Evolutionary conservation across 2,329 filamentous ascomycete genomes (phyloP), one percentile per base, ranked within the genome.

Genomic region (Colletotrichum sp.): DNA sequence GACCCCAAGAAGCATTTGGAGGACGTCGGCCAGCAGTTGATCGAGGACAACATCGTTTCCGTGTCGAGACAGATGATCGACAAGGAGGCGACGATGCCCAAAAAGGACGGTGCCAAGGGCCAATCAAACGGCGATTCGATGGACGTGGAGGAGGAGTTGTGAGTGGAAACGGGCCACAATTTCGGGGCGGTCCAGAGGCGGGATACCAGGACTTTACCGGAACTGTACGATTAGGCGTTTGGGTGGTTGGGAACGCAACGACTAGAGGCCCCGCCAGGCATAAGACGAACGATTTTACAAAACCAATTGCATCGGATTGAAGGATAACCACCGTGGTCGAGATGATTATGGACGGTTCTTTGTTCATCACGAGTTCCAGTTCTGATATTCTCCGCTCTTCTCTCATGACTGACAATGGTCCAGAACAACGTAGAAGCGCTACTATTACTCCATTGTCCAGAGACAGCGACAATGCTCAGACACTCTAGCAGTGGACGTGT

Each of bases 31-130:
- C 96, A 98, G 87, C 93, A 98, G 84, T 91, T 99, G 79, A 99
- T 99, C 82, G 98, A 99, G 88, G 97, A 99, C 91, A 99, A 99
- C 87, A 99, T 99, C 79, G 97, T 99, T 15, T 95, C 96, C 5
- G 96, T 99, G n/a, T 98, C 96, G 79, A 91, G 96, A 84, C 97
- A 99, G 86, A 98, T 99, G 96, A 99, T 99, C 82, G 97, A 99
- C 88, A 99, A 99, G 88, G 97, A 99, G 86, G 97, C 97, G 5
- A 97, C 96, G 7, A 95, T 98, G 86, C 95, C 96, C 24, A 93
- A 92, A 84, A 93, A 93, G 86, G 90, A 94, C 76, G 83, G 82
- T 39, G 82, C 88, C 49, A 89, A 90, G 79, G 89, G 88, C 44
- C 85, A 87, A 69, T 83, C 84, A n/a, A 90, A 90, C 73, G 91